A percentile compares a stretch with the other conserved stretches of the same genome.
Evolutionary conservation across 2,329 filamentous ascomycete genomes (phyloP).

Genomic region (Ophiostoma tasmaniense): DNA sequence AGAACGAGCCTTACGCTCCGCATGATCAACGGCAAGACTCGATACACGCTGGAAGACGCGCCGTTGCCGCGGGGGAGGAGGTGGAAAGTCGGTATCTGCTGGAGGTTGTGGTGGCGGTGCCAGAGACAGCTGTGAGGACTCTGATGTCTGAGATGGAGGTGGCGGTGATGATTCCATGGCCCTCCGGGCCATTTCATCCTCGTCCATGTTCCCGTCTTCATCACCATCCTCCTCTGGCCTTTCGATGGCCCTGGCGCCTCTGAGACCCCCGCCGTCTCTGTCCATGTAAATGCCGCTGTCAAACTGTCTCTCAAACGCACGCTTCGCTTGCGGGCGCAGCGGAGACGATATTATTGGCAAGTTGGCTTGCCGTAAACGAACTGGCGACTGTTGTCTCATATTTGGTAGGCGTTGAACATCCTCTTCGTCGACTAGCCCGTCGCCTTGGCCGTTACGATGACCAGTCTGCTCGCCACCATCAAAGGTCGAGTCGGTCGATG

Average conservation of each 20-base stretch:
- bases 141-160: constrained; percentile 55
- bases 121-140: constrained; percentile 40
- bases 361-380: neutral
- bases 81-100: constrained; percentile 31
- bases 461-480: constrained; percentile 9
- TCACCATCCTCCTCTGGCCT: constrained; percentile 30
- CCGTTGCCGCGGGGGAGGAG: constrained; percentile 28
- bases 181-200: constrained; percentile 23
- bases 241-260: constrained; percentile 29
- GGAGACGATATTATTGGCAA: constrained; percentile 11
- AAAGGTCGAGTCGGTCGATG: constrained; percentile 20
- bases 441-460: neutral
- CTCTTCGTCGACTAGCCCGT: neutral
- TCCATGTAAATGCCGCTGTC: constrained; percentile 62
- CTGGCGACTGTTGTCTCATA: neutral
- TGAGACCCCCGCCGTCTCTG: constrained; percentile 42
- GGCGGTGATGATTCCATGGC: constrained; percentile 34
- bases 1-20: constrained; percentile 38
- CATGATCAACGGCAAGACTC: constrained; percentile 26
- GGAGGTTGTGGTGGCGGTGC: constrained; percentile 19
- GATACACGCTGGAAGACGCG: constrained; percentile 24
- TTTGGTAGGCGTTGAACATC: neutral
- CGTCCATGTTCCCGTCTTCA: constrained; percentile 23
- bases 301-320: constrained; percentile 48
- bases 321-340: constrained; percentile 23